Evolutionary conservation across 148 eudicot genomes (phyloP).

Genomic region (Hydrangea macrophylla): DNA sequence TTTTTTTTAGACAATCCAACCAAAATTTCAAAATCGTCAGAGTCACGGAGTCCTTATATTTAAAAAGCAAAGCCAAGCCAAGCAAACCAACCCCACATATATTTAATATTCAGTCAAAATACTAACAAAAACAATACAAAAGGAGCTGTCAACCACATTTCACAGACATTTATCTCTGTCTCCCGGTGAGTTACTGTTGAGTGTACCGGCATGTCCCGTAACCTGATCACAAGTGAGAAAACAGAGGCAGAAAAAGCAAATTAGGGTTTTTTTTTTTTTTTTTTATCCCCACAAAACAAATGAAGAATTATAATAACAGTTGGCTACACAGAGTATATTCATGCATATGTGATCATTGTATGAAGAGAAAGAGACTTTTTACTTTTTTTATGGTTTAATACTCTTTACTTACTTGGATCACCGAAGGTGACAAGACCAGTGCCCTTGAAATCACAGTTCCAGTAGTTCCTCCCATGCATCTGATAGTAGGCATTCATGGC

Average conservation of each 20-base stretch:
- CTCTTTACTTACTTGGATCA: conserved; percentile 48
- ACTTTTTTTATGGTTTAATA: too few species aligned
- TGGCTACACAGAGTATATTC: too few species aligned
- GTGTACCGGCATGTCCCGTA: conserved; percentile 31
- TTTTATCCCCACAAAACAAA: too few species aligned
- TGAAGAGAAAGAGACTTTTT: too few species aligned
- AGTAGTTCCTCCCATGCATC: conserved; percentile 43
- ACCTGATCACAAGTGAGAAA: conserved; percentile 11
- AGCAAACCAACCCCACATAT: background rate
- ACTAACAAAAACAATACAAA: background rate
- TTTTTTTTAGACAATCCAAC: background rate
- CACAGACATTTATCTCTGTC: background rate
- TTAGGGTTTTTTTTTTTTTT: too few species aligned
- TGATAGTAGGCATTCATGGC: conserved; percentile 39
- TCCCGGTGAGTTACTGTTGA: conserved; percentile 13
- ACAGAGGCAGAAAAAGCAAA: background rate
- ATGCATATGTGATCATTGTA: too few species aligned
- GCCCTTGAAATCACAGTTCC: conserved; percentile 44
- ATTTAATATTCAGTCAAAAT: background rate
- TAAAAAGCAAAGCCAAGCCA: background rate
- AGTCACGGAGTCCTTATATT: background rate
- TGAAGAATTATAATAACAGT: too few species aligned
- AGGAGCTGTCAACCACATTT: background rate
- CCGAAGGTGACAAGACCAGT: conserved; percentile 39
- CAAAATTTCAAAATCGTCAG: background rate